Evolutionary conservation across 768 basidiomycete species (phyloP), one percentile per base, ranked within the genome.

Genomic region (Ramaria sp.): DNA sequence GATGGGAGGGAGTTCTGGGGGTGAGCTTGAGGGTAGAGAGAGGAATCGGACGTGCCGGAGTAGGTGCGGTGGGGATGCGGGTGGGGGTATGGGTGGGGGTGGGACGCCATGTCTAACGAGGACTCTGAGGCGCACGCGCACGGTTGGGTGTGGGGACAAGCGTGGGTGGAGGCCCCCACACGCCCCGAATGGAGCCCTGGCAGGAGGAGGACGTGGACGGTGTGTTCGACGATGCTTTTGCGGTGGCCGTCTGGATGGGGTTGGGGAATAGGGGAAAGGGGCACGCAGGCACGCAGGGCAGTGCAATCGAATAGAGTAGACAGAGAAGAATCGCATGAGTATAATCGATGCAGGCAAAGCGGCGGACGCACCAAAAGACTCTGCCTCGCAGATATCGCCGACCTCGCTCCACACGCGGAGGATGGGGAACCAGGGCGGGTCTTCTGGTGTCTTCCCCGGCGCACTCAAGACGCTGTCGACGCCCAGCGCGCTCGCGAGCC

Each of bases 211-310:
- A 91, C 71, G 66, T 91, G 82, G 57, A 91, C 75, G 0, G 85
- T 88, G 66, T 90, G 89, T 65, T 89, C 84, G 47, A 91, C 81
- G 24, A 89, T 83, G 42, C 79, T 78, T 68, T 80, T 83, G 56
- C 79, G 78, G 64, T 84, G 81, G 19, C 87, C 86, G 66, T 89
- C 88, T 90, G 27, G 27, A 27, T 5, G 24, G 20, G 33, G n/a
- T n/a, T n/a, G n/a, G n/a, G n/a, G n/a, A n/a, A n/a, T n/a, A 47
- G 48, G 48, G 19, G 59, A 37, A 33, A 31, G 37, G 39, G 12
- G 13, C 48, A 27, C 5, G 27, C 27, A 27, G 27, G 27, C 27
- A 27, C 27, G 5, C 5, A 27, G 27, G 27, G 27, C 5, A 27
- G 27, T 27, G 5, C 27, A 27, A n/a, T n/a, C n/a, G n/a, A 27